Evolutionary conservation across 2,329 filamentous ascomycete genomes (phyloP).

Genomic region (Calonectria pteridis): DNA sequence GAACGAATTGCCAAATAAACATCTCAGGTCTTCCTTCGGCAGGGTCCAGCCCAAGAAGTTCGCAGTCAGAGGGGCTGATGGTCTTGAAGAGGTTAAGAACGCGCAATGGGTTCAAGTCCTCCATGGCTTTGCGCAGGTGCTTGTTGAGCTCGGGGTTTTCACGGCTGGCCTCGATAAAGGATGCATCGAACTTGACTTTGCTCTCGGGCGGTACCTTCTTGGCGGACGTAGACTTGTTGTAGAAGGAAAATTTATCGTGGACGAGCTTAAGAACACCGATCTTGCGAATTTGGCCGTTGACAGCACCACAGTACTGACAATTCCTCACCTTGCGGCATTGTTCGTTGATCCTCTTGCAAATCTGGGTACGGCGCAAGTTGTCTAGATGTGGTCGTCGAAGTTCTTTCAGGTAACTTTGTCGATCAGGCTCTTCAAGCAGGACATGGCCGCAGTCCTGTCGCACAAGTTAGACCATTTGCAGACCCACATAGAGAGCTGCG

Average conservation of each 20-base stretch:
- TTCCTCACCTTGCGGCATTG: constrained; percentile 88
- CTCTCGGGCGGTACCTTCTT: constrained; percentile 86
- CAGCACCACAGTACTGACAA: constrained; percentile 83
- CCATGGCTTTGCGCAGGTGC: constrained; percentile 90
- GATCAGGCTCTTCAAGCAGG: constrained; percentile 83
- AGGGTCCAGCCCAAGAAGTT: constrained; percentile 89
- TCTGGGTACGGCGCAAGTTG: constrained; percentile 84
- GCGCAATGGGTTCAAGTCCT: constrained; percentile 91
- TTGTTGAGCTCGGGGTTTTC: constrained; percentile 88
- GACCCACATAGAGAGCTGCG: neutral
- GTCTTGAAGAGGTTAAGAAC: constrained; percentile 93
- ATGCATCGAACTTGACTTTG: constrained; percentile 88
- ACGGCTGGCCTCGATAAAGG: constrained; percentile 83
- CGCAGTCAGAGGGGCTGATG: constrained; percentile 87
- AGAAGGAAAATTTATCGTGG: constrained; percentile 92
- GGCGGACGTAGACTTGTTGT: constrained; percentile 87
- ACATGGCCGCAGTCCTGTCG: constrained; percentile 82
- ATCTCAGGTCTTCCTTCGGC: constrained; percentile 91
- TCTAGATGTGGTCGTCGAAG: constrained; percentile 86
- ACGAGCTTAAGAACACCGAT: constrained; percentile 91
- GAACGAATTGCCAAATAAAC: constrained; percentile 97
- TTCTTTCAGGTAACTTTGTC: constrained; percentile 81
- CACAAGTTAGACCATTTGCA: constrained; percentile 15
- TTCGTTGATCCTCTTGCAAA: constrained; percentile 89
- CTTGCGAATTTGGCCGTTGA: constrained; percentile 95